These are phyloP conservation scores for Hansenula anomala DNA, from an alignment of 1,139 yeast species.

Conservation along the genomic window DNA sequence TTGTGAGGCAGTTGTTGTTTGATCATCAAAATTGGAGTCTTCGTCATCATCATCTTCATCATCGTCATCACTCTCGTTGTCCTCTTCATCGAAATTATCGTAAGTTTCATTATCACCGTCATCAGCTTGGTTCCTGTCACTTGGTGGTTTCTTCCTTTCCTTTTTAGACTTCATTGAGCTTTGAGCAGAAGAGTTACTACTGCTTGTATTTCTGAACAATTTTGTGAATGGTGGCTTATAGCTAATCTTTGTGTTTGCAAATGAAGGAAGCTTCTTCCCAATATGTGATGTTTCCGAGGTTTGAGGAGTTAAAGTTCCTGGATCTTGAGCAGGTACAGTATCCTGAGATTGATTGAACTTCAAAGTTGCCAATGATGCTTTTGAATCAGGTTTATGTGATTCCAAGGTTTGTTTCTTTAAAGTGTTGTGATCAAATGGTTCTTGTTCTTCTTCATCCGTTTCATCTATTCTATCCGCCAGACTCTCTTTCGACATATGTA, in stretches of 20 bases:
- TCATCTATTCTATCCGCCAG: not conserved
- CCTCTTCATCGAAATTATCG: constrained; percentile 10
- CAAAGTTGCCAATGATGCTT: not conserved
- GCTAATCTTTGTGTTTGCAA: not conserved
- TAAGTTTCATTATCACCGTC: constrained; percentile 13
- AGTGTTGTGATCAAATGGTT: not conserved
- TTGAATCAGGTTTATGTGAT: not conserved
- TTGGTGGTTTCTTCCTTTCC: not conserved
- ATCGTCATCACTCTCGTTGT: constrained; percentile 14
- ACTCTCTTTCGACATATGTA: constrained; percentile 2
- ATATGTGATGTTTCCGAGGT: not conserved
- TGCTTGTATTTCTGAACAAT: constrained; percentile 17
- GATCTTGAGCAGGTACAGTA: too few relatives aligned
- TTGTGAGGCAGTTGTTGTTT: constrained; percentile 1
- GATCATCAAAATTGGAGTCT: not conserved
- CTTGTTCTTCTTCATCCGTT: constrained; percentile 5
- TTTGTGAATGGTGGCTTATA: constrained; percentile 15
- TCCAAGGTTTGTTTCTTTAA: not conserved
- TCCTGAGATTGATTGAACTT: not conserved
- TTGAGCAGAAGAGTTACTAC: constrained; percentile 11
- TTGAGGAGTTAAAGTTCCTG: not conserved
- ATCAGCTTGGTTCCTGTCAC: constrained; percentile 2
- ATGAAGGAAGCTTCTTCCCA: not conserved
- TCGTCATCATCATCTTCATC: constrained; percentile 9
- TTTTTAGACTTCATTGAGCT: not conserved